Evolutionary conservation across 257 asterid species (phyloP), one percentile per base, ranked within the genome.

Genomic region (Osmanthus fragrans): DNA sequence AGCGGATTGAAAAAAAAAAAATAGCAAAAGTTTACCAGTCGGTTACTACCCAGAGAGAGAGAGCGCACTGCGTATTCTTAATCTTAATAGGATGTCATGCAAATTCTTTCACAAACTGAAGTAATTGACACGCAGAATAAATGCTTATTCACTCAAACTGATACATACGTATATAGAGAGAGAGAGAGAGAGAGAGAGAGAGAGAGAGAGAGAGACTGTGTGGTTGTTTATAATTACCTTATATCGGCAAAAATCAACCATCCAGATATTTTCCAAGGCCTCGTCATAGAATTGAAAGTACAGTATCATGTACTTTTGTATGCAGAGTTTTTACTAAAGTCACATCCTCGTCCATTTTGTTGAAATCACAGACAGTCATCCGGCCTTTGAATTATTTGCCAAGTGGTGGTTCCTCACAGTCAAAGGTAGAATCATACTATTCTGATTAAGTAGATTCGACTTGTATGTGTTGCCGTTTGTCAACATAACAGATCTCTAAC

Each of bases 1-100:
- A 76, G 23, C 37, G 40, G n/a, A 13, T 5, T 32, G n/a, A 15
- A 13, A 40, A 73, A 30, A 4, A 42, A 68, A 36, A 75, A 64
- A 1, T 29, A 70, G 39, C 27, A 72, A 29, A 65, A 76, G 51
- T 25, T 81, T 60, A 78, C 80, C 77, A 66, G 18, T 36, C 34
- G 16, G 12, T 16, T 29, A 34, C 64, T 39, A 23, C 49, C 0
- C 16, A 27, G 23, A 60, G 71, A 77, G 42, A 51, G 12, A 32
- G n/a, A 67, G 64, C 73, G 4, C 11, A 36, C 36, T 67, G 37
- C 34, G 42, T 70, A 58, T n/a, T 23, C 70, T 34, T 54, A 16
- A 54, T 13, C 74, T 76, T 63, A 39, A 75, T 78, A 71, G 69
- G 71, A 66, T 78, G 18, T 79, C 80, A 74, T 81, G 82, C 69